These are phyloP conservation scores for Rhodotorula graminis DNA, from an alignment of 768 basidiomycete species.

Conservation along the genomic window DNA sequence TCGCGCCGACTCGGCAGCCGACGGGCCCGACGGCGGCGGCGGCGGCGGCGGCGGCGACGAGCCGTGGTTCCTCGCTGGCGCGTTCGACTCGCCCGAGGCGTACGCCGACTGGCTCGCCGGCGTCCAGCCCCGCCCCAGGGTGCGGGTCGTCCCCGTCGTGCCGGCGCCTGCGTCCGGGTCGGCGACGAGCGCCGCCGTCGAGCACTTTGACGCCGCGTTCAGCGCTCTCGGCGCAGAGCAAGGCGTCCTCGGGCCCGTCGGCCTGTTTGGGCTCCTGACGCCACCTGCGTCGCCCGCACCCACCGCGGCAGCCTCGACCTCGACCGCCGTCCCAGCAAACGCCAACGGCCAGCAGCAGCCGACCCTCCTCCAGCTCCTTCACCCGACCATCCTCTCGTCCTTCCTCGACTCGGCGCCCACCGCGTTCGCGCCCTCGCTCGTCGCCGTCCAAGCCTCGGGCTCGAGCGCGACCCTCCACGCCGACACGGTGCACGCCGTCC, in stretches of 20 bases:
- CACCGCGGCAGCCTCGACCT: background rate
- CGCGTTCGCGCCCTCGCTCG: constrained; percentile 62
- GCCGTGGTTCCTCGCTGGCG: constrained; percentile 63
- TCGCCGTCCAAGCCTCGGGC: background rate
- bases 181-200: constrained; percentile 3
- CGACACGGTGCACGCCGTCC: constrained; percentile 53
- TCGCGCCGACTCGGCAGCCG: background rate
- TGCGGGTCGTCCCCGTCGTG: background rate
- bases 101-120: constrained; percentile 46
- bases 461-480: constrained; percentile 15
- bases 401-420: constrained; percentile 81
- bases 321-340: background rate
- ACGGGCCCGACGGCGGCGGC: constrained; percentile 41
- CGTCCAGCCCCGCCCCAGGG: background rate
- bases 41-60: too few relatives aligned
- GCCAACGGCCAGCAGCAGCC: background rate
- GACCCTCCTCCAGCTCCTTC: constrained; percentile 56
- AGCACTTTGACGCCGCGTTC: constrained; percentile 11
- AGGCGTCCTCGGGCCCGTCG: background rate
- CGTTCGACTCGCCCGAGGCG: constrained; percentile 56
- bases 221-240: too few relatives aligned
- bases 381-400: constrained; percentile 71
- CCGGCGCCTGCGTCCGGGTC: background rate
- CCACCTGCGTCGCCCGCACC: background rate
- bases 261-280: constrained; percentile 1